A percentile compares a stretch with the other conserved stretches of the same genome.
These are phyloP conservation scores for Rhodomyrtus tomentosa DNA, from an alignment of 345 rosid species.

Conservation along the genomic window DNA sequence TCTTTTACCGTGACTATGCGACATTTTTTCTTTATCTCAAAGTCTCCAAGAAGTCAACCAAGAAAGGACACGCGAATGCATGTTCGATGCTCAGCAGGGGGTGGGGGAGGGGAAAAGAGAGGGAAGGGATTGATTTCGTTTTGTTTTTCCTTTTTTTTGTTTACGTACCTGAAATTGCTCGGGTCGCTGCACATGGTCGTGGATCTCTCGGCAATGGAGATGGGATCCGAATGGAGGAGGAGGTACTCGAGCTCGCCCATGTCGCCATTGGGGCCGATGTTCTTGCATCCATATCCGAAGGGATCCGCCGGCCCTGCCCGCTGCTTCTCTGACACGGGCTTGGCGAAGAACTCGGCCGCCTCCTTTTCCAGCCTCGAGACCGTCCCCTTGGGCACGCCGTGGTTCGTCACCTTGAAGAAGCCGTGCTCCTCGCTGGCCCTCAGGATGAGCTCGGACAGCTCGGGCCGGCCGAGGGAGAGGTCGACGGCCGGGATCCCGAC, in stretches of 20 bases:
- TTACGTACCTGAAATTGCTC: conserved; percentile 54
- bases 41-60: not conserved
- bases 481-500: conserved; percentile 57
- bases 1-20: not conserved
- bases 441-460: conserved; percentile 30
- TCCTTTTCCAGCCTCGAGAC: conserved; percentile 46
- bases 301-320: conserved; percentile 70
- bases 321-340: conserved; percentile 50
- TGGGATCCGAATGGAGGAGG: conserved; percentile 61
- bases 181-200: conserved; percentile 48
- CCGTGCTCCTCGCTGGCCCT: conserved; percentile 78
- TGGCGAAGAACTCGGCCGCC: conserved; percentile 49
- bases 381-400: conserved; percentile 37
- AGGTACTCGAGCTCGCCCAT: conserved; percentile 87
- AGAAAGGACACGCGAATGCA: not conserved
- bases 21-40: no score
- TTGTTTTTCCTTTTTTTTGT: no score
- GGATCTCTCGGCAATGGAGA: conserved; percentile 39
- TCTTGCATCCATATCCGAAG: conserved; percentile 83
- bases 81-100: not conserved
- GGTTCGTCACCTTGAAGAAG: conserved; percentile 73
- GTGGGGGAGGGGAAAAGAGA: not conserved
- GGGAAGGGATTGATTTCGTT: not conserved
- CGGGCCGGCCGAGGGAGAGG: conserved; percentile 31
- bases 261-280: conserved; percentile 85